phyloP scores from a whole-genome alignment of 2,329 filamentous ascomycete species.

The Paraconiothyrium brasiliense region DNA sequence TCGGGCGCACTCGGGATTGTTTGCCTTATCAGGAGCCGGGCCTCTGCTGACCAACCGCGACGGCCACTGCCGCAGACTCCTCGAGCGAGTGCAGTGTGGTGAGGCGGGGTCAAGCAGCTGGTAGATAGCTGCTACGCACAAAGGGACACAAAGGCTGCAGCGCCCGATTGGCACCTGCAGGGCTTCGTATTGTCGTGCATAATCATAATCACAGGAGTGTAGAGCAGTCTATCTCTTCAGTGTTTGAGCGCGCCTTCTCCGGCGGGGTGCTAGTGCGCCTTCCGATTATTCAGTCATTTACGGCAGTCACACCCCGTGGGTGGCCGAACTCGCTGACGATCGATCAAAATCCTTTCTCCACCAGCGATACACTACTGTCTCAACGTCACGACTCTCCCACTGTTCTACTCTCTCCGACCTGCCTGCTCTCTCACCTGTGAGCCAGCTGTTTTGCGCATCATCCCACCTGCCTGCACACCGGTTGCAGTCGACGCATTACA shows the following conservation, averaged over 20 bases:
- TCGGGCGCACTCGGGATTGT: constrained; percentile 10
- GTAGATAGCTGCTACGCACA: background rate
- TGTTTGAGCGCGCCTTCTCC: background rate
- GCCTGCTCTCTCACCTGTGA: background rate
- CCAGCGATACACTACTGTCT: constrained; percentile 22
- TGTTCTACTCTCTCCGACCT: background rate
- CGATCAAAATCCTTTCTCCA: constrained; percentile 17
- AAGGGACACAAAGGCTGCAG: constrained; percentile 1
- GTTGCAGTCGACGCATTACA: background rate
- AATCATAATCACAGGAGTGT: background rate
- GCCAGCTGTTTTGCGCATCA: background rate
- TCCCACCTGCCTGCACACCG: background rate
- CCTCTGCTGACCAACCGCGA: constrained; percentile 9
- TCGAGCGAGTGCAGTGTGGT: background rate
- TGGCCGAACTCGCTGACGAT: background rate
- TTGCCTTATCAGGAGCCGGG: background rate
- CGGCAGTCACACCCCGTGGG: constrained; percentile 14
- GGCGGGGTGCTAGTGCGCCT: constrained; percentile 9
- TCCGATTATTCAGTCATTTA: constrained; percentile 5
- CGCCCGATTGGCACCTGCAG: background rate
- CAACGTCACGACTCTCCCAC: constrained; percentile 17
- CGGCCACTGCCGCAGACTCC: background rate
- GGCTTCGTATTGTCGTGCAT: constrained; percentile 6
- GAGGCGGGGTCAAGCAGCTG: constrained; percentile 9
- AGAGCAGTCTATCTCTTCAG: background rate